Evolutionary conservation across 768 basidiomycete species (phyloP).

Genomic region (Boletus bicolor): DNA sequence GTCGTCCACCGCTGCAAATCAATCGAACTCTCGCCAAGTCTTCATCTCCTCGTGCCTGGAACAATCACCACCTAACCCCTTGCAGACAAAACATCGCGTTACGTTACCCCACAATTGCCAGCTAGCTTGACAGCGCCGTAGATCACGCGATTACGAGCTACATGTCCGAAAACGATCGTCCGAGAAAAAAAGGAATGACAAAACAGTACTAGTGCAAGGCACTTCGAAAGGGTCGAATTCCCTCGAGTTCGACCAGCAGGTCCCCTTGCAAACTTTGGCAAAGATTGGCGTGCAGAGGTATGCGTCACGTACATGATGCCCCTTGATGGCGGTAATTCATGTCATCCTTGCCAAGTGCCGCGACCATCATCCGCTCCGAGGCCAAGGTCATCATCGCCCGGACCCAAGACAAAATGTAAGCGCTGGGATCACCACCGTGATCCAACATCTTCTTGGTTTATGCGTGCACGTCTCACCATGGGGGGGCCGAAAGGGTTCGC

Average conservation of each 20-base stretch:
- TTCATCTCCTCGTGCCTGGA: not conserved
- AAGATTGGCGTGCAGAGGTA: slow-evolving; percentile 14
- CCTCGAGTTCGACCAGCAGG: not conserved
- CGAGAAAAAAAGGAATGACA: not conserved
- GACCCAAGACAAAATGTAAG: not conserved
- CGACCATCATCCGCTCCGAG: not conserved
- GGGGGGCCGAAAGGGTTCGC: not conserved
- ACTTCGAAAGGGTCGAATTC: not conserved
- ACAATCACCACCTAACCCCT: not conserved
- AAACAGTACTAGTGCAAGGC: not conserved
- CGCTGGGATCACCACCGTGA: not conserved
- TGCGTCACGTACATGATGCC: not conserved
- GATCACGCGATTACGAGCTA: not conserved
- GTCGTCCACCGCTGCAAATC: not conserved
- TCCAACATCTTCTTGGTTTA: not conserved
- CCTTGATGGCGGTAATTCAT: slow-evolving; percentile 10
- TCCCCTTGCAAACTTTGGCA: slow-evolving; percentile 7
- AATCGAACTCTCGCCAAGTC: not conserved
- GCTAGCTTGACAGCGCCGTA: not conserved
- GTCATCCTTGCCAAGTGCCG: not conserved
- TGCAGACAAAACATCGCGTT: not conserved
- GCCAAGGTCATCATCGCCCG: not conserved
- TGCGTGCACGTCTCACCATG: not conserved
- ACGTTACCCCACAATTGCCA: slow-evolving; percentile 3
- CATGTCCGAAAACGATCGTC: slow-evolving; percentile 1